Conservation (phyloP, 2,329 filamentous ascomycete genomes). For the Aspergillus viridinutans region DNA sequence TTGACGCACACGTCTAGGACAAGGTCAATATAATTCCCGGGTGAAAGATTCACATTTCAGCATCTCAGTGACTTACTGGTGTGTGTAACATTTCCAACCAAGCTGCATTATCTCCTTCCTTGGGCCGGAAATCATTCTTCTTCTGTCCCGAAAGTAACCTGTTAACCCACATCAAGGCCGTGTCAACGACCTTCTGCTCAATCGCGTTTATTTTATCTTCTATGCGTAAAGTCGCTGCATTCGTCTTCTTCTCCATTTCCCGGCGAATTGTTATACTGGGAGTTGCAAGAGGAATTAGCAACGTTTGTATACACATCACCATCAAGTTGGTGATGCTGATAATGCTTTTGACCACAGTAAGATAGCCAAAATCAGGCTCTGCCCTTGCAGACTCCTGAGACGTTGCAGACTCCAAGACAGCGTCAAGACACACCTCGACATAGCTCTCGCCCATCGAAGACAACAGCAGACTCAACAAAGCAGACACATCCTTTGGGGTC, state of each 20-base stretch:
- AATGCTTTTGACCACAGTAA: conserved; percentile 72
- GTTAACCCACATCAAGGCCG: conserved; percentile 69
- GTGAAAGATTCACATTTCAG: background rate
- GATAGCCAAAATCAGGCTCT: conserved; percentile 83
- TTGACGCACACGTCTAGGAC: conserved; percentile 65
- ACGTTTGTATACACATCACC: conserved; percentile 84
- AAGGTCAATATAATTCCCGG: background rate
- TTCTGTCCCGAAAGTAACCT: conserved; percentile 72
- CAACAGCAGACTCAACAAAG: conserved; percentile 76
- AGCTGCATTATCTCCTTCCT: conserved; percentile 60
- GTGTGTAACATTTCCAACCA: conserved; percentile 77
- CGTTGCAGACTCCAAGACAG: conserved; percentile 69
- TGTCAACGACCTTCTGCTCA: conserved; percentile 66
- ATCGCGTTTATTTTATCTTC: conserved; percentile 77
- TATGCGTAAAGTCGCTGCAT: conserved; percentile 67
- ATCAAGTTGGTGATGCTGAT: conserved; percentile 90
- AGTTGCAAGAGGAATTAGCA: conserved; percentile 83
- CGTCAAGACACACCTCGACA: conserved; percentile 61
- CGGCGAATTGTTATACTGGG: conserved; percentile 85
- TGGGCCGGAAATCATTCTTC: conserved; percentile 86
- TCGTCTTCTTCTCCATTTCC: conserved; percentile 81
- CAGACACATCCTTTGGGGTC: conserved; percentile 88
- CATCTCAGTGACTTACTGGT: conserved; percentile 38
- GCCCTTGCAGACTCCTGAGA: conserved; percentile 73
- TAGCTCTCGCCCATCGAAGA: conserved; percentile 84